phyloP scores from a whole-genome alignment of 352 stramenopile genomes.

The Pythium vanterpoolii region DNA sequence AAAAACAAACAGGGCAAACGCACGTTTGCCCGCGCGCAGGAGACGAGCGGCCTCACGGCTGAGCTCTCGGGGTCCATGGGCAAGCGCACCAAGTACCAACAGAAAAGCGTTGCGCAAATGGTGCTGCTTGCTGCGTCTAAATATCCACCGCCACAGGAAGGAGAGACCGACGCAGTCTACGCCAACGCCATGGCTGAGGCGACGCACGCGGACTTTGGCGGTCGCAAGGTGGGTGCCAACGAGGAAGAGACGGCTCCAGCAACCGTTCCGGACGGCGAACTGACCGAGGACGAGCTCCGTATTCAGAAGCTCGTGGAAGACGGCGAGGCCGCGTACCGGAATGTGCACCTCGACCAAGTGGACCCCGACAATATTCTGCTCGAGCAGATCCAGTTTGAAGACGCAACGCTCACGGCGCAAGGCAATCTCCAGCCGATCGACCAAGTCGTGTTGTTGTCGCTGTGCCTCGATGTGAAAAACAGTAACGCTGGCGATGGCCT shows the following conservation, averaged over 20 bases:
- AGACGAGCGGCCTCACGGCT: conserved; percentile 77
- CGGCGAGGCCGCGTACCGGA: conserved; percentile 64
- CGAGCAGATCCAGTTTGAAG: conserved; percentile 90
- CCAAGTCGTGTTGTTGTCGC: conserved; percentile 89
- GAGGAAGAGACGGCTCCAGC: conserved; percentile 12
- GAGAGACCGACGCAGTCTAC: conserved; percentile 33
- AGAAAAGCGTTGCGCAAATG: conserved; percentile 90
- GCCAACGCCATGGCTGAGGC: conserved; percentile 48
- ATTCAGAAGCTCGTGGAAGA: conserved; percentile 65
- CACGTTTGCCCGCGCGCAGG: conserved; percentile 86
- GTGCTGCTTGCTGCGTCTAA: conserved; percentile 70
- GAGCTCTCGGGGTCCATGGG: conserved; percentile 91
- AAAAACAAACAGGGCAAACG: conserved; percentile 87
- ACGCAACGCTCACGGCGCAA: conserved; percentile 55
- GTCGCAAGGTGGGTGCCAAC: conserved; percentile 37
- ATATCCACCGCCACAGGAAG: conserved; percentile 36
- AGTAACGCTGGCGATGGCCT: conserved; percentile 93
- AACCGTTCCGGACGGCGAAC: conserved; percentile 24
- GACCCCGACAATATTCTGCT: conserved; percentile 89
- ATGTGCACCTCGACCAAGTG: conserved; percentile 87
- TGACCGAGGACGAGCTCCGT: conserved; percentile 46
- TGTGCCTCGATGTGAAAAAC: conserved; percentile 97
- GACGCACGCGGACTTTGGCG: conserved; percentile 69
- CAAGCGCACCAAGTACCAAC: conserved; percentile 95
- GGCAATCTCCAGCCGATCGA: conserved; percentile 76